Evolutionary conservation across 2,329 filamentous ascomycete species (phyloP).

Genomic region (Nannizziopsis arthrosporioides): DNA sequence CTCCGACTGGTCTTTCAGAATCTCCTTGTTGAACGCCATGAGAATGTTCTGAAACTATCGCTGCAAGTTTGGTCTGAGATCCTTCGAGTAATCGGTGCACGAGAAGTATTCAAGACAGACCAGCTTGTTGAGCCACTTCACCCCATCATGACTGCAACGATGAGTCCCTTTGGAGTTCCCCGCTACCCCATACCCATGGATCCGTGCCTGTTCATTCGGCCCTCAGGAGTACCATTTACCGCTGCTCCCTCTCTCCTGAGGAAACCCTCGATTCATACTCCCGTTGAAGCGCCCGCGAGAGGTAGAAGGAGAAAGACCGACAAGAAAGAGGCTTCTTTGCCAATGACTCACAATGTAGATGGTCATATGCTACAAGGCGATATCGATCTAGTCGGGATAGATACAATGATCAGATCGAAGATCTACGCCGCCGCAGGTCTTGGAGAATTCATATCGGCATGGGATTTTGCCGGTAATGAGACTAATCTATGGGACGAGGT

Average conservation of each 20-base stretch:
- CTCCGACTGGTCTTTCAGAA: constrained; percentile 90
- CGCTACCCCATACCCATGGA: constrained; percentile 91
- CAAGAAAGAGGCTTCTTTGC: constrained; percentile 60
- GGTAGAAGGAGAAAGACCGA: constrained; percentile 74
- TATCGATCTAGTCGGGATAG: constrained; percentile 82
- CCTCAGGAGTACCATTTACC: constrained; percentile 75
- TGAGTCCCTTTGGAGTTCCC: constrained; percentile 86
- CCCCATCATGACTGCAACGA: constrained; percentile 68
- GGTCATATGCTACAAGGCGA: constrained; percentile 97
- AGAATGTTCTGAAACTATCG: constrained; percentile 68
- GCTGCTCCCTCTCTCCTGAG: constrained; percentile 28
- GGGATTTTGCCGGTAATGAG: constrained; percentile 46
- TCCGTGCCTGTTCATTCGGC: constrained; percentile 74
- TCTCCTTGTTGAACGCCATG: constrained; percentile 81
- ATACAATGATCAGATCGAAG: constrained; percentile 77
- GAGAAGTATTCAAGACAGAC: constrained; percentile 48
- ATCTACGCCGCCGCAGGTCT: constrained; percentile 79
- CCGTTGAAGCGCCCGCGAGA: constrained; percentile 39
- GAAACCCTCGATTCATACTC: constrained; percentile 31
- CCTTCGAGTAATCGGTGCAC: constrained; percentile 52
- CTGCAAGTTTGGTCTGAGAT: constrained; percentile 78
- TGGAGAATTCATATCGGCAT: constrained; percentile 66
- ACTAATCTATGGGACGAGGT: constrained; percentile 51
- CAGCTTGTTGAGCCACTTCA: constrained; percentile 67
- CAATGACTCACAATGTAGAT: constrained; percentile 84